Evolutionary conservation across 2,329 filamentous ascomycete genomes (phyloP).

Genomic region (Thielaviopsis ethacetica): DNA sequence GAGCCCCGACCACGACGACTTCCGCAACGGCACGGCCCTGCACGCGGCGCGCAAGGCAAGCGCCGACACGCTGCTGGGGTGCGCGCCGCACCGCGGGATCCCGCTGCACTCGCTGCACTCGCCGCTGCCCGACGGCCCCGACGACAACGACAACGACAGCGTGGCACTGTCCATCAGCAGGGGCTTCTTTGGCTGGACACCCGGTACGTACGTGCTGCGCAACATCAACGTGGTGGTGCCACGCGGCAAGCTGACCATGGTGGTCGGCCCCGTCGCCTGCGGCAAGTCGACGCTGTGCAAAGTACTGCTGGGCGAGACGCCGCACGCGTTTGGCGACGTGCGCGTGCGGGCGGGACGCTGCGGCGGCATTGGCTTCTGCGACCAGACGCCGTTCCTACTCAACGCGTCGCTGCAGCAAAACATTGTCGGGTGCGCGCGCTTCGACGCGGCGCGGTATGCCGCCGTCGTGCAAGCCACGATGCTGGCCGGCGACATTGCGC

Average conservation of each 20-base stretch:
- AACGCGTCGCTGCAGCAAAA: constrained; percentile 23
- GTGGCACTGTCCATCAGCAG: constrained; percentile 3
- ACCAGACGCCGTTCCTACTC: constrained; percentile 19
- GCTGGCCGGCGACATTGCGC: constrained; percentile 18
- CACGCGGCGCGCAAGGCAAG: not conserved
- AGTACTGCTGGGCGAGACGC: constrained; percentile 20
- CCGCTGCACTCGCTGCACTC: not conserved
- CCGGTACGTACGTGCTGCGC: constrained; percentile 15
- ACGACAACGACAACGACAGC: not conserved
- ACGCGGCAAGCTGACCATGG: constrained; percentile 19
- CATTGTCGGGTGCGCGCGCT: constrained; percentile 21
- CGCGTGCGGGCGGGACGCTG: not conserved
- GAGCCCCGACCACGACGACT: constrained; percentile 9
- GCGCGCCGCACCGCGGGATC: not conserved
- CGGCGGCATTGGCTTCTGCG: constrained; percentile 18
- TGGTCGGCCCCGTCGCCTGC: constrained; percentile 23
- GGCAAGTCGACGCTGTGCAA: constrained; percentile 24
- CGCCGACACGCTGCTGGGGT: not conserved
- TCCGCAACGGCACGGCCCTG: not conserved
- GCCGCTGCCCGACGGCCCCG: not conserved
- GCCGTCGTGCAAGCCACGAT: constrained; percentile 21
- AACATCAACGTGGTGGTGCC: constrained; percentile 21
- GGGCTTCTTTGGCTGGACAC: constrained; percentile 16
- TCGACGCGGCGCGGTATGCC: constrained; percentile 19
- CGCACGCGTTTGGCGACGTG: constrained; percentile 13